These are phyloP conservation scores for Fusarium lateritium DNA, from an alignment of 2,329 filamentous ascomycete genomes.

Conservation along the genomic window DNA sequence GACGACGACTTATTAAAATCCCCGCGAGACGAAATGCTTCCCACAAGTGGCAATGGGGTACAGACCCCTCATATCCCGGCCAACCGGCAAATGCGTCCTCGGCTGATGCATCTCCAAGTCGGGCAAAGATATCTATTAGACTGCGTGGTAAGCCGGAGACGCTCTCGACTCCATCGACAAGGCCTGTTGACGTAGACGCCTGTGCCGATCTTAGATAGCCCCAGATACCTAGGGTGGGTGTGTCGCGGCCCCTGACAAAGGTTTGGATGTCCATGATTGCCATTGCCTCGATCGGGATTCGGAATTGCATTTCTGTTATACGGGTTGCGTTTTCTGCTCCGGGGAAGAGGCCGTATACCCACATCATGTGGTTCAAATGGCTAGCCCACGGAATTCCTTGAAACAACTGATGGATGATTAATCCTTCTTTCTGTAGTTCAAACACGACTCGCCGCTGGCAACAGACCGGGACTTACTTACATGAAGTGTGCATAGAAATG, in stretches of 20 bases:
- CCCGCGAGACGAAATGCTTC: constrained; percentile 49
- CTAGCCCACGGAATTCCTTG: constrained; percentile 35
- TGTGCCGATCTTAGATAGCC: constrained; percentile 16
- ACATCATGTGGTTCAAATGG: constrained; percentile 38
- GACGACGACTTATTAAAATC: constrained; percentile 41
- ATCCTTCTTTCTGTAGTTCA: neutral
- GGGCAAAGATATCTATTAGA: constrained; percentile 48
- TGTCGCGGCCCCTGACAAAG: constrained; percentile 36
- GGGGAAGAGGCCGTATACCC: constrained; percentile 32
- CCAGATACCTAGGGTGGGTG: constrained; percentile 33
- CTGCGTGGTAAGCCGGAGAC: constrained; percentile 48
- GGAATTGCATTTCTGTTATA: constrained; percentile 8
- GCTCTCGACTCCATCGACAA: constrained; percentile 39
- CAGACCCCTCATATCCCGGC: constrained; percentile 47
- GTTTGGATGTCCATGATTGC: constrained; percentile 44
- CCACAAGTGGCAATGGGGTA: constrained; percentile 50
- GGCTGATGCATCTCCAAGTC: constrained; percentile 24
- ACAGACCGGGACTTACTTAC: constrained; percentile 1
- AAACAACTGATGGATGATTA: constrained; percentile 20
- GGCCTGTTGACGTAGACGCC: neutral
- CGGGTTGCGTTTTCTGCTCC: constrained; percentile 14
- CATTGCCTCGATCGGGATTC: constrained; percentile 31
- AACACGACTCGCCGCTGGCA: neutral
- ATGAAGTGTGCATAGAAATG: constrained; percentile 35
- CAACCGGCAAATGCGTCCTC: constrained; percentile 43